phyloP scores from a whole-genome alignment of 345 rosid genomes.

The Eucalyptus sp. region DNA sequence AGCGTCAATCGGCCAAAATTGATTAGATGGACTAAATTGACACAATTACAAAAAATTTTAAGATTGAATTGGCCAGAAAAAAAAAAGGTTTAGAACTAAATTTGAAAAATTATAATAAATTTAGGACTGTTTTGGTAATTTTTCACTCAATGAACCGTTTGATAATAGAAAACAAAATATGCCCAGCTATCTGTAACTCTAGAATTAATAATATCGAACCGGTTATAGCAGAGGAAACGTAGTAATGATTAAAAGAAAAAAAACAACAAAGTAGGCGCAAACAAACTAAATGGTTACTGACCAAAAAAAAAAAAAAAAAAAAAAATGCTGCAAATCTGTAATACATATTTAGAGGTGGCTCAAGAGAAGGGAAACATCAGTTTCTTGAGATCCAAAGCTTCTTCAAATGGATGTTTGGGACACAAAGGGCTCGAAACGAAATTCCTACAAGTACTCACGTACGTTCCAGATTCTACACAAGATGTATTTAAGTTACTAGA shows the following conservation, averaged over 20 bases:
- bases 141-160: background rate
- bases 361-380: background rate
- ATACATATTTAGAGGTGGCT: background rate
- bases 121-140: too few species aligned
- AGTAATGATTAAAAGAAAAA: background rate
- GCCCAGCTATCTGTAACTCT: background rate
- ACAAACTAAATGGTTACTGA: background rate
- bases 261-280: background rate
- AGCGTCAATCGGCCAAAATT: accelerated
- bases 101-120: too few species aligned
- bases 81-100: too few species aligned
- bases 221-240: background rate
- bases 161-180: background rate
- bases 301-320: too few species aligned
- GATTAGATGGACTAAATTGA: too few species aligned
- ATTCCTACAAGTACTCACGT: background rate
- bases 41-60: too few species aligned
- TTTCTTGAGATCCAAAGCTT: background rate
- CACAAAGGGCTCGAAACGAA: background rate
- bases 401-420: background rate
- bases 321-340: background rate
- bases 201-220: background rate
- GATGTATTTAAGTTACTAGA: background rate
- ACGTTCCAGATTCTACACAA: background rate
- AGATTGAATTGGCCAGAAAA: accelerated